A percentile compares a stretch with the other conserved stretches of the same genome.
These are phyloP conservation scores for Suillus clintonianus DNA, from an alignment of 768 basidiomycete species.

Conservation along the genomic window DNA sequence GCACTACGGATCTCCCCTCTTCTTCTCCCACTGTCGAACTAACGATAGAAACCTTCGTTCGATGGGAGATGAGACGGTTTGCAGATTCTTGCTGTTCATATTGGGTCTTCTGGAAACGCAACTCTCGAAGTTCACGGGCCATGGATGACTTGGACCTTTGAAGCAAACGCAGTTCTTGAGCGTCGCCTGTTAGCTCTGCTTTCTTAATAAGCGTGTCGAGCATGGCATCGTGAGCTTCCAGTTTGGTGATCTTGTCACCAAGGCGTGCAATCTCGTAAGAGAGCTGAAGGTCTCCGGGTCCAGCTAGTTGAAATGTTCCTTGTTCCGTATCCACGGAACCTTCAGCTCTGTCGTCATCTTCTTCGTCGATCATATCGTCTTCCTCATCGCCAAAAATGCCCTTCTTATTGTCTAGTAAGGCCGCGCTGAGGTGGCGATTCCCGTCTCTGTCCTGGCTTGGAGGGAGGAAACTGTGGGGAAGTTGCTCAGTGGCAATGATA, in stretches of 20 bases:
- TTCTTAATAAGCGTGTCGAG: slow-evolving; percentile 89
- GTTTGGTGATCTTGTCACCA: slow-evolving; percentile 68
- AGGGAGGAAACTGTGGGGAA: slow-evolving; percentile 30
- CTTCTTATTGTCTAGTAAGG: slow-evolving; percentile 20
- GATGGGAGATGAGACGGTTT: slow-evolving; percentile 80
- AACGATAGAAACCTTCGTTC: slow-evolving; percentile 84
- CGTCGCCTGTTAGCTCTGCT: slow-evolving; percentile 91
- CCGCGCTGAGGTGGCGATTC: slow-evolving; percentile 5
- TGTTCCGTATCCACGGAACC: slow-evolving; percentile 34
- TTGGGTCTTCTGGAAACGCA: slow-evolving; percentile 88
- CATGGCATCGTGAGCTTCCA: slow-evolving; percentile 80
- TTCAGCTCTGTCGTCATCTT: slow-evolving; percentile 37
- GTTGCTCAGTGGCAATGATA: slow-evolving; percentile 86
- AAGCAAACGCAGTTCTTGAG: slow-evolving; percentile 81
- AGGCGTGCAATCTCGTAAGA: slow-evolving; percentile 85
- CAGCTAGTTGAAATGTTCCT: slow-evolving; percentile 72
- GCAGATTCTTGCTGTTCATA: slow-evolving; percentile 95
- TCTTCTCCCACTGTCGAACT: slow-evolving; percentile 83
- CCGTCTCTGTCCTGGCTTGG: slow-evolving; percentile 10
- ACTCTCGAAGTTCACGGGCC: slow-evolving; percentile 77
- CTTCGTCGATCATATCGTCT: slow-evolving; percentile 47
- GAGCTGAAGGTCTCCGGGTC: slow-evolving; percentile 87
- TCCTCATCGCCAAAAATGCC: slow-evolving; percentile 40
- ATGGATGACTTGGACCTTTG: slow-evolving; percentile 81
- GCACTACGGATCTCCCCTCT: slow-evolving; percentile 85